Conservation (phyloP, 164 flowering plant species). For the Macadamia tetraphylla region DNA sequence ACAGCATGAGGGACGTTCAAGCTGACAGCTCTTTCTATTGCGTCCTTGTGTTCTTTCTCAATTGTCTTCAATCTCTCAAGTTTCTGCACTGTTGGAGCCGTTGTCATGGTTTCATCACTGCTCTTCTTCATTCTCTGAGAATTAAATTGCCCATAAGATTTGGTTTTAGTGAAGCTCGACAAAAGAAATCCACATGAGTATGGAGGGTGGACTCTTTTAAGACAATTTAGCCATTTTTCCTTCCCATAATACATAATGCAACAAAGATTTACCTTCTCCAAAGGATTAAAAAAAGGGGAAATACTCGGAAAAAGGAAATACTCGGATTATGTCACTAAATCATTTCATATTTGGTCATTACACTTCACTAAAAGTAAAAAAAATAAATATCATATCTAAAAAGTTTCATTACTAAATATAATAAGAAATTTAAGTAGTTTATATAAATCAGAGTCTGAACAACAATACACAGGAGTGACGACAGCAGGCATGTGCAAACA, state of each 20-base stretch:
- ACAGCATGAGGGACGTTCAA: slow-evolving; percentile 79
- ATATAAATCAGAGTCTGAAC: too few relatives aligned
- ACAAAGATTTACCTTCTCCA: background rate
- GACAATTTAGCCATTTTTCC: too few relatives aligned
- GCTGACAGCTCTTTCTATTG: slow-evolving; percentile 80
- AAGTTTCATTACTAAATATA: too few relatives aligned
- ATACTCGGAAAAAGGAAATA: background rate
- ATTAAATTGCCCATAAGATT: too few relatives aligned
- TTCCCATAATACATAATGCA: too few relatives aligned
- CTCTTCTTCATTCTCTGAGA: slow-evolving; percentile 52
- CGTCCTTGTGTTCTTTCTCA: slow-evolving; percentile 82
- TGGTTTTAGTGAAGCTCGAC: background rate
- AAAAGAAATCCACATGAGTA: background rate
- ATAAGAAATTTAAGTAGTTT: too few relatives aligned
- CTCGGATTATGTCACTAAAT: background rate
- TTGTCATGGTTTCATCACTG: slow-evolving; percentile 29
- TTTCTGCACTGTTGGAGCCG: slow-evolving; percentile 55
- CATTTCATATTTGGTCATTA: too few relatives aligned
- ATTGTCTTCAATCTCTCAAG: slow-evolving; percentile 61
- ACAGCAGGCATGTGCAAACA: too few relatives aligned
- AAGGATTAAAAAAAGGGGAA: background rate
- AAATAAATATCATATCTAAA: too few relatives aligned
- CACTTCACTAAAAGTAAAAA: too few relatives aligned
- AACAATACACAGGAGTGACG: too few relatives aligned
- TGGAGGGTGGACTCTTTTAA: background rate